These are phyloP conservation scores for Colletotrichum spaethianum DNA, from an alignment of 2,329 filamentous ascomycete genomes.

Conservation along the genomic window DNA sequence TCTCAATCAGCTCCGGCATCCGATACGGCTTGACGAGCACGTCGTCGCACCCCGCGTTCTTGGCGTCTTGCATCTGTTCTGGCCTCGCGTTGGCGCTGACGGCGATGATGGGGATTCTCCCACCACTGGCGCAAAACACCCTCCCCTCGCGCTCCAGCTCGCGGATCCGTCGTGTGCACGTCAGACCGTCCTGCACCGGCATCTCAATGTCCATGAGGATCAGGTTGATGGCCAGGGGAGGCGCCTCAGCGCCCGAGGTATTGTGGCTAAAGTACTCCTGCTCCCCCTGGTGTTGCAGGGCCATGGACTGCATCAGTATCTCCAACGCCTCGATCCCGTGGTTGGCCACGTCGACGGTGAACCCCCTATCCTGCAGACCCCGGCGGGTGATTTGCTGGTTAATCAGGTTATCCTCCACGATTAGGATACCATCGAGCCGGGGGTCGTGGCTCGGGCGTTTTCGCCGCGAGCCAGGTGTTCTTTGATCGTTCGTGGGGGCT, in stretches of 20 bases:
- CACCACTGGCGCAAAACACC: slow-evolving; percentile 60
- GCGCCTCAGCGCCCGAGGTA: not conserved
- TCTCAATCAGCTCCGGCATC: slow-evolving; percentile 72
- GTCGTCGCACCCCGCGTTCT: slow-evolving; percentile 70
- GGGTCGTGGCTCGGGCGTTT: slow-evolving; percentile 38
- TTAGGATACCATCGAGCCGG: slow-evolving; percentile 60
- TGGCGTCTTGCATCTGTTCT: slow-evolving; percentile 70
- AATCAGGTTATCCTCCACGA: slow-evolving; percentile 74
- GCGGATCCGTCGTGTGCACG: slow-evolving; percentile 76
- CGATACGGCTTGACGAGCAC: slow-evolving; percentile 82
- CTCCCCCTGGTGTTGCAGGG: slow-evolving; percentile 34
- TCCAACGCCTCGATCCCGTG: slow-evolving; percentile 71
- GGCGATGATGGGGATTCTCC: slow-evolving; percentile 74
- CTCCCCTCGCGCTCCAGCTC: slow-evolving; percentile 69
- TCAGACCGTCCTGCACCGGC: slow-evolving; percentile 80
- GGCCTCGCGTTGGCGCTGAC: slow-evolving; percentile 77
- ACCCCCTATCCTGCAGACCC: slow-evolving; percentile 65
- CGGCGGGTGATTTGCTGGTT: slow-evolving; percentile 71
- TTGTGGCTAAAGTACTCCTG: slow-evolving; percentile 25
- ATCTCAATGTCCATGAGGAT: slow-evolving; percentile 85
- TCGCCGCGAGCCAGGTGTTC: slow-evolving; percentile 30
- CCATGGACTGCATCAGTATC: slow-evolving; percentile 54
- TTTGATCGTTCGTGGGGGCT: slow-evolving; percentile 21
- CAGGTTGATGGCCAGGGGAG: slow-evolving; percentile 64
- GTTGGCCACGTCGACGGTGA: slow-evolving; percentile 67